A percentile compares a stretch with the other conserved stretches of the same genome.
These are phyloP conservation scores for Fusarium newnesense DNA, from an alignment of 2,329 filamentous ascomycete genomes.

Conservation along the genomic window DNA sequence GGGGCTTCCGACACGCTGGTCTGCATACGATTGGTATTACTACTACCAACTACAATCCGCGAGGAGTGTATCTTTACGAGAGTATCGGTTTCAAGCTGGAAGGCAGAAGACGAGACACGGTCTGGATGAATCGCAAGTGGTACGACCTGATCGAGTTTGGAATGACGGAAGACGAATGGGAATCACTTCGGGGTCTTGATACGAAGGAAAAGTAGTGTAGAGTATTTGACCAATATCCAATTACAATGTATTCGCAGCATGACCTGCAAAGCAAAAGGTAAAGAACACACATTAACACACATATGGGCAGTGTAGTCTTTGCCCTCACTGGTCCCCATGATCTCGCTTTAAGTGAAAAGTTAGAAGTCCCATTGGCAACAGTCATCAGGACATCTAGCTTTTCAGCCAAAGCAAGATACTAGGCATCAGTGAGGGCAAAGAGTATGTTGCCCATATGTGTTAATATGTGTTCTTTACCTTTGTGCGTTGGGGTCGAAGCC, in stretches of 20 bases:
- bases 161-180: constrained; percentile 55
- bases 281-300: too few relatives aligned
- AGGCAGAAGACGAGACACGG: constrained; percentile 42
- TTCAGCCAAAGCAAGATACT: too few relatives aligned
- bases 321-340: too few relatives aligned
- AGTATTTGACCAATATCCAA: not conserved
- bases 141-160: constrained; percentile 49
- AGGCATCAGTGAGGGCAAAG: too few relatives aligned
- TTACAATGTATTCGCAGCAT: not conserved
- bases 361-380: too few relatives aligned
- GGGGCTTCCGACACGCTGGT: constrained; percentile 14
- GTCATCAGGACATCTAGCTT: too few relatives aligned
- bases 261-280: not conserved
- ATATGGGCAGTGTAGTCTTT: too few relatives aligned
- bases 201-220: not conserved
- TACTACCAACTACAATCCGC: not conserved
- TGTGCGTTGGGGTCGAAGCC: too few relatives aligned
- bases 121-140: constrained; percentile 58
- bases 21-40: constrained; percentile 5
- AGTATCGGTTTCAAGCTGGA: constrained; percentile 5
- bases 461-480: too few relatives aligned
- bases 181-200: constrained; percentile 21
- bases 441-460: too few relatives aligned
- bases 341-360: too few relatives aligned
- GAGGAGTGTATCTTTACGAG: constrained; percentile 1